These are phyloP conservation scores for Lepidium aucheri DNA, from an alignment of 345 rosid genomes.

Conservation along the genomic window DNA sequence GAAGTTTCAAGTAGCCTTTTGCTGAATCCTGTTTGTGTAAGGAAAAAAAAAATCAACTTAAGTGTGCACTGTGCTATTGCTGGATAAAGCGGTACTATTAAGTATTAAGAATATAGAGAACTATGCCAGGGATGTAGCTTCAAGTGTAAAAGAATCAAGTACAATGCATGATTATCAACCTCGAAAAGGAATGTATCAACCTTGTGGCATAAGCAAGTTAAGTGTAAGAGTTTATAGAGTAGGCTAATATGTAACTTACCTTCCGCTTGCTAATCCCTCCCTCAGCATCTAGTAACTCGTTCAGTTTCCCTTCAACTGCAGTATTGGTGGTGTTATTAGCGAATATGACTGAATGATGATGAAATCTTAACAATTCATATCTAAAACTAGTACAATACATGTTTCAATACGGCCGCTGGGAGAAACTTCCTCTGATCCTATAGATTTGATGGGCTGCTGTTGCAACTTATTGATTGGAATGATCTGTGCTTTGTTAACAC, in stretches of 20 bases:
- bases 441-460: slow-evolving; percentile 43
- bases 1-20: slow-evolving; percentile 88
- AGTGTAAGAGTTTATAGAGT: neutral
- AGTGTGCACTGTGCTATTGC: neutral
- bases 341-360: neutral
- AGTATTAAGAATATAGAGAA: neutral
- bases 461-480: slow-evolving; percentile 40
- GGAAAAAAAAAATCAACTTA: slow-evolving; percentile 20
- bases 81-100: neutral
- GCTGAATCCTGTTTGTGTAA: slow-evolving; percentile 66
- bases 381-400: slow-evolving; percentile 38
- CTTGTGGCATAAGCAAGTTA: neutral
- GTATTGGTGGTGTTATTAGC: slow-evolving; percentile 2
- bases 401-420: slow-evolving; percentile 71
- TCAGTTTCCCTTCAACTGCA: slow-evolving; percentile 94
- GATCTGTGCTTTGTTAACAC: slow-evolving; percentile 46
- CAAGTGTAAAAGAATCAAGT: slow-evolving; percentile 9
- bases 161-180: slow-evolving; percentile 1
- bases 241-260: slow-evolving; percentile 40
- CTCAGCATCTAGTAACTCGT: slow-evolving; percentile 82
- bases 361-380: neutral
- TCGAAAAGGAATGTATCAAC: neutral
- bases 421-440: slow-evolving; percentile 51
- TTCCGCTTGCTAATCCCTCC: slow-evolving; percentile 92
- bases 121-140: neutral